Conservation (phyloP, 1,284 basidiomycete genomes). For the Moniliella sp. region DNA sequence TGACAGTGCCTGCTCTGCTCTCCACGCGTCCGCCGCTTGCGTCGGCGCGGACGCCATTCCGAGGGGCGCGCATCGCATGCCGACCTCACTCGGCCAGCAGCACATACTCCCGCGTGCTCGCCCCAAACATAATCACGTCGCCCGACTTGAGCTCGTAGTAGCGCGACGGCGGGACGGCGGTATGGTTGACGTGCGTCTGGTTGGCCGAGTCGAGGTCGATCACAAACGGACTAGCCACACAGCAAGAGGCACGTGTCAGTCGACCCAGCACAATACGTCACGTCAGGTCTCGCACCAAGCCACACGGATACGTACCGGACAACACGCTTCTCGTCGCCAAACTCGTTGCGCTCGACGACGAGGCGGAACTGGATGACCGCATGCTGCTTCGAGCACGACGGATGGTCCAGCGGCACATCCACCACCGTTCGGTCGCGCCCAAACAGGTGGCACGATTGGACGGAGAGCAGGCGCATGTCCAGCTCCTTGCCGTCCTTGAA, state of each 20-base stretch:
- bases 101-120: conserved; percentile 23
- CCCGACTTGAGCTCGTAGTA: conserved; percentile 71
- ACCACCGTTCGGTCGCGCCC: conserved; percentile 50
- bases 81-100: conserved; percentile 8
- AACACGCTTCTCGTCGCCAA: conserved; percentile 48
- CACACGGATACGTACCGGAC: no score
- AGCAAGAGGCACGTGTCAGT: no score
- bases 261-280: no score
- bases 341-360: conserved; percentile 65
- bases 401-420: conserved; percentile 78
- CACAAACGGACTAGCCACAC: conserved; percentile 36
- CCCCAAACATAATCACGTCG: conserved; percentile 39
- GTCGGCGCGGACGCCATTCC: no score
- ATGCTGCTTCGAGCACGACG: conserved; percentile 94
- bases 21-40: no score
- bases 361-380: conserved; percentile 84
- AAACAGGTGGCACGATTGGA: conserved; percentile 79
- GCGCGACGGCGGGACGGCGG: conserved; percentile 58
- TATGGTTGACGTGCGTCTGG: conserved; percentile 70
- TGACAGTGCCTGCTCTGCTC: no score
- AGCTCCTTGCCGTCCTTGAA: conserved; percentile 83
- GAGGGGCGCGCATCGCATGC: background rate
- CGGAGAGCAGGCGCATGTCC: conserved; percentile 73
- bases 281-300: no score
- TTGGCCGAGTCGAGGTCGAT: conserved; percentile 95